A percentile compares a stretch with the other conserved stretches of the same genome.
These are phyloP conservation scores for Globisporangium rhizosaccharum DNA, from an alignment of 352 stramenopile genomes.

Conservation along the genomic window DNA sequence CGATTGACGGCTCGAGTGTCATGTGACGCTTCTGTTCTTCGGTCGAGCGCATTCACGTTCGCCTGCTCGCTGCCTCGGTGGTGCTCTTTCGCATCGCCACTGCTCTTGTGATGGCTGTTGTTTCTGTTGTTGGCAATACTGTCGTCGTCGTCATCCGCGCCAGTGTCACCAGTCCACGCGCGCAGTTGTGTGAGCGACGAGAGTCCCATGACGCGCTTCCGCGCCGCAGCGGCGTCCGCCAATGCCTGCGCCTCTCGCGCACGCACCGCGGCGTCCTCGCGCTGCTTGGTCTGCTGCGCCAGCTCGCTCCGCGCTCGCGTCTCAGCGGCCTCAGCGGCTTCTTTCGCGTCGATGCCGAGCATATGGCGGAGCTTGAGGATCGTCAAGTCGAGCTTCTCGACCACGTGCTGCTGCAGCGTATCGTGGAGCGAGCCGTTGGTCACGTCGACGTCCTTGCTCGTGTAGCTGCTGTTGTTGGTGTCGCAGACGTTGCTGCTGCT, in stretches of 20 bases:
- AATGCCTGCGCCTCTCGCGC: slow-evolving; percentile 19
- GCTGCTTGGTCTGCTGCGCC: slow-evolving; percentile 10
- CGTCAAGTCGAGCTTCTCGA: slow-evolving; percentile 59
- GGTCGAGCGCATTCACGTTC: slow-evolving; percentile 1
- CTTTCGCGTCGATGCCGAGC: slow-evolving; percentile 43
- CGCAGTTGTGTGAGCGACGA: slow-evolving; percentile 39
- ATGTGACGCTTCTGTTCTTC: not conserved
- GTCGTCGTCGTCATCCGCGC: slow-evolving; percentile 22
- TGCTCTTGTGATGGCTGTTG: not conserved
- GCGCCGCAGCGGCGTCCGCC: slow-evolving; percentile 30
- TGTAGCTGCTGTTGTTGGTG: not conserved
- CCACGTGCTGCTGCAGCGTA: slow-evolving; percentile 36
- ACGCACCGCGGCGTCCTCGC: slow-evolving; percentile 16
- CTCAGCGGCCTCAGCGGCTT: slow-evolving; percentile 23
- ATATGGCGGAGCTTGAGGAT: slow-evolving; percentile 59
- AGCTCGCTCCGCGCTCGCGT: not conserved
- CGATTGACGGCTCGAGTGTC: not conserved
- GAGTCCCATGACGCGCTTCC: slow-evolving; percentile 45
- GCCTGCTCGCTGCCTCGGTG: not conserved
- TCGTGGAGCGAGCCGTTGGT: slow-evolving; percentile 19
- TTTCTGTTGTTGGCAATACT: not conserved
- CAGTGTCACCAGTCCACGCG: slow-evolving; percentile 18
- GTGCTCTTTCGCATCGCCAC: not conserved
- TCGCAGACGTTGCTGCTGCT: not conserved
- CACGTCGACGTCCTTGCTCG: not conserved